Base-by-base conservation (phyloP, 1,284 basidiomycete genomes). In the Retiboletus flavoniger region DNA sequence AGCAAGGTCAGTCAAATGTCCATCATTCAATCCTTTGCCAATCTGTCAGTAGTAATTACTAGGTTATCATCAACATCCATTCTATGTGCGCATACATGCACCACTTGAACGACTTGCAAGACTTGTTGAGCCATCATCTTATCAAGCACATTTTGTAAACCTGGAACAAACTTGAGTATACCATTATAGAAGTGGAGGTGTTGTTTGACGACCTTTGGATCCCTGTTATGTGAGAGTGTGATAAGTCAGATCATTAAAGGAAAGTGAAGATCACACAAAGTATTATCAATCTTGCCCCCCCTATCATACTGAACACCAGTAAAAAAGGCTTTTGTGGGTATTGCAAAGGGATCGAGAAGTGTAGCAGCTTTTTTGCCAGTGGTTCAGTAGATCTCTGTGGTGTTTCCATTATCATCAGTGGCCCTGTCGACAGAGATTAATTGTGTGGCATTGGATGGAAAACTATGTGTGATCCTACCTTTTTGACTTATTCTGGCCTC, bases 71-170 rank as follows among this genome's bases (percentile, higher is more conserved):
- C 9, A 29, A 13, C 36, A 14, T 24, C 3, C 1, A 8, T 31
- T 19, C 36, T 53, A 54, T 54, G 36, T 54, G 43, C 13, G 3
- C 26, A 46, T 46, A 45, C 41, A 54, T 8, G 9, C 7, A 54
- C 53, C 0, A 13, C 42, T 19, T 32, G 34, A 3, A 54, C n/a
- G 14, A 53, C 40, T n/a, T 13, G 4, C 1, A 3, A 1, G 9
- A 54, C 2, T 4, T 17, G 11, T 2, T 0, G 1, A 7, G 39
- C 42, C 2, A 6, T 8, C 2, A 53, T 45, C 4, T 1, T 40
- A 4, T 35, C 26, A 0, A 54, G 42, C 3, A 10, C 29, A n/a
- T 6, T 35, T 2, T 16, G 0, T n/a, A 54, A 17, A 4, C 36
- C n/a, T 2, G 26, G 50, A 29, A 45, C 1, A 0, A 54, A 26